These are phyloP conservation scores for Diversispora eburnea DNA, from an alignment of 192 early-diverging fungal genomes.

Conservation along the genomic window DNA sequence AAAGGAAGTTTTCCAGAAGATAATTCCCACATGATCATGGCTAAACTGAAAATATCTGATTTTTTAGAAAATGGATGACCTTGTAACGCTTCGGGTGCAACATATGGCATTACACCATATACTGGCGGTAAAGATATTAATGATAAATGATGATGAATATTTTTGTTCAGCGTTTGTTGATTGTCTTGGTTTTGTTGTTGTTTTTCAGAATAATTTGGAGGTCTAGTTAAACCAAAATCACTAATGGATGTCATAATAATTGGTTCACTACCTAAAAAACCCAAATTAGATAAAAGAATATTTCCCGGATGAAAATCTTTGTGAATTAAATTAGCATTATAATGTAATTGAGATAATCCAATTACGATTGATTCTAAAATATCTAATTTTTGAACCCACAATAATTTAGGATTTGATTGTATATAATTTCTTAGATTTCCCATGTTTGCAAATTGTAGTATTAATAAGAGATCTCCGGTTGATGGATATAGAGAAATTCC, in stretches of 20 bases:
- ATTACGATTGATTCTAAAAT: background rate
- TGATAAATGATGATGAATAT: no score
- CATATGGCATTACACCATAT: conserved; percentile 37
- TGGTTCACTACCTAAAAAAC: background rate
- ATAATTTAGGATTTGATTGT: background rate
- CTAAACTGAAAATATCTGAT: conserved; percentile 38
- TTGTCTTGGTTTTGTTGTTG: background rate
- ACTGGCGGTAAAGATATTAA: no score
- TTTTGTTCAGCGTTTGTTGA: no score
- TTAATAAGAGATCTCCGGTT: background rate
- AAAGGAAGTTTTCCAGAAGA: conserved; percentile 39
- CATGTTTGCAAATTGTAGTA: background rate
- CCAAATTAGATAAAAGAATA: background rate
- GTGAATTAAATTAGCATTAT: background rate
- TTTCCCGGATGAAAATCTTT: conserved; percentile 15
- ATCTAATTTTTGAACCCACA: conserved; percentile 2
- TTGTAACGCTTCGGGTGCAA: conserved; percentile 33
- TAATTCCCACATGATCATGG: conserved; percentile 44
- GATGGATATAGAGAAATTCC: background rate
- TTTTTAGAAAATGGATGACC: background rate
- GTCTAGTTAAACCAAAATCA: background rate
- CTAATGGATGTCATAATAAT: background rate
- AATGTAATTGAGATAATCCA: background rate
- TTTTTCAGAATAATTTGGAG: background rate
- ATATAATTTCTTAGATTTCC: background rate